phyloP scores from a whole-genome alignment of 2,329 filamentous ascomycete species.

The Ophiostoma tasmaniense region DNA sequence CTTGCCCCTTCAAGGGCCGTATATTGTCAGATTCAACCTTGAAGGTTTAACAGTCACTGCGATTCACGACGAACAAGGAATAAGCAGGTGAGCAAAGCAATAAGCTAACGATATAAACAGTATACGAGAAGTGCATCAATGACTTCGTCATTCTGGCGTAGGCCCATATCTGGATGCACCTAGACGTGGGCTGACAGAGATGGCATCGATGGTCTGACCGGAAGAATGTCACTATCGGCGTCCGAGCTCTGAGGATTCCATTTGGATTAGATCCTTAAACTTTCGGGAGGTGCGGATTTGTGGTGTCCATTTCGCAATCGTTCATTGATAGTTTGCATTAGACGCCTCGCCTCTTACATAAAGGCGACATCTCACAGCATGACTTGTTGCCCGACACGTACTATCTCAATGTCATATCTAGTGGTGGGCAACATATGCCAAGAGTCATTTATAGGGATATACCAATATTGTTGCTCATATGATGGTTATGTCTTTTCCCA shows the following conservation, averaged over 20 bases:
- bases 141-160: background rate
- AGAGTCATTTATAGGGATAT: background rate
- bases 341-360: background rate
- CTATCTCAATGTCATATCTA: background rate
- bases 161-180: background rate
- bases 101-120: background rate
- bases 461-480: background rate
- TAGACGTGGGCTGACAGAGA: background rate
- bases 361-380: background rate
- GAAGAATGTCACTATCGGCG: background rate
- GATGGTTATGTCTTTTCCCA: background rate
- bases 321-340: background rate
- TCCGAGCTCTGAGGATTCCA: no score
- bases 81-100: background rate
- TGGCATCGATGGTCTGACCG: background rate
- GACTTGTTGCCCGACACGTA: background rate
- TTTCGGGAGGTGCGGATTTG: no score
- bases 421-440: background rate
- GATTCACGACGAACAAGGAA: background rate
- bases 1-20: background rate
- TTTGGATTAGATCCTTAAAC: no score
- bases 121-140: background rate
- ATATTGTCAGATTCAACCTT: background rate
- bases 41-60: background rate
- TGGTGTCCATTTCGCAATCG: no score